Evolutionary conservation across 2,329 filamentous ascomycete species (phyloP), one percentile per base, ranked within the genome.

Genomic region (Epichloe hybrida): DNA sequence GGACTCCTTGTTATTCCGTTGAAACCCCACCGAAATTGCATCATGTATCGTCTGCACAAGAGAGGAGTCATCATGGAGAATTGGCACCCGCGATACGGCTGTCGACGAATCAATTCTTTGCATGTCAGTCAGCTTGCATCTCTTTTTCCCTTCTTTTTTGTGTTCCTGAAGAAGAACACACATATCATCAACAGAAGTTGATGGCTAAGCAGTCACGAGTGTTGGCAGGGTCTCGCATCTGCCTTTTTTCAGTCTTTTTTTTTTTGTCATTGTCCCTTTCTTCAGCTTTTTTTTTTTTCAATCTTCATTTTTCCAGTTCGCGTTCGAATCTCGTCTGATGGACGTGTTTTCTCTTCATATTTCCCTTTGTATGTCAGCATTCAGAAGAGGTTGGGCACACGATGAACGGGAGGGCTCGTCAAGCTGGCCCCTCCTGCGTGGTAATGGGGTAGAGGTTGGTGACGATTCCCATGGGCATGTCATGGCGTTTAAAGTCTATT

Each of bases 1-100:
- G 59, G 52, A 50, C n/a, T 31, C 55, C 39, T 31, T 55, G 46
- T 34, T 46, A 34, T 8, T 48, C 37, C 39, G 38, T 39, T 52
- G 53, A 52, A 1, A 7, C 11, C 17, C 9, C 40, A 15, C 11
- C 20, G 5, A 12, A 21, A 23, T 21, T n/a, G 20, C 3, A 42
- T 42, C 21, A 17, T 40, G 8, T 21, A 17, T 42, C 12, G 20
- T 21, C 8, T 1, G 27, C 27, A 31, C 27, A 31, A 31, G 7
- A 31, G 27, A 31, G 27, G 27, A 31, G 27, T 31, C 3, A 31
- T 31, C 27, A 9, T 31, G 27, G 27, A 31, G 27, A 31, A 9
- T 31, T 31, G 27, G 27, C 27, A 31, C 27, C 27, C n/a, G 17
- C n/a, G 15, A 17, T 17, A 17, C 5, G 38, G 38, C n/a, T 2